Conservation (phyloP, 169 alveolate species). For the Eimeria necatrix region DNA sequence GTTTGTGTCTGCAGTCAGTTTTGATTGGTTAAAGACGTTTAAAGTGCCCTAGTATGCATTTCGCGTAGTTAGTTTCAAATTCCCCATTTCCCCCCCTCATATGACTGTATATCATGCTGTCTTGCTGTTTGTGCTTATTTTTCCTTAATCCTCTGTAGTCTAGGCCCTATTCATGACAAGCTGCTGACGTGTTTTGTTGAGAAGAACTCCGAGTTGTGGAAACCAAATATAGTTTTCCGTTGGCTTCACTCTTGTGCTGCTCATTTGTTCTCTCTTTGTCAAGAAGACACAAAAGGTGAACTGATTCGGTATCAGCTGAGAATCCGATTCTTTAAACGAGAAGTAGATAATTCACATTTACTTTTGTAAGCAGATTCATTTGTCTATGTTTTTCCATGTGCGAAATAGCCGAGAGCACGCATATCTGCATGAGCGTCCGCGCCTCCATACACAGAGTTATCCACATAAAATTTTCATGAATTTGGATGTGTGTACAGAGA, state of each 20-base stretch:
- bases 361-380: neutral
- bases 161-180: neutral
- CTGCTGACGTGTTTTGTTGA: slow-evolving; percentile 30
- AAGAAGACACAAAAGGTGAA: neutral
- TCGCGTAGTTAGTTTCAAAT: no score
- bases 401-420: no score
- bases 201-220: slow-evolving; percentile 60
- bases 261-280: slow-evolving; percentile 28
- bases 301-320: neutral
- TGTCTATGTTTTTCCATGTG: no score
- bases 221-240: neutral
- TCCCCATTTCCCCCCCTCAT: neutral
- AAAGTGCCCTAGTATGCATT: no score
- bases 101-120: neutral
- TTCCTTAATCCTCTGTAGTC: neutral
- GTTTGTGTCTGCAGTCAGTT: no score
- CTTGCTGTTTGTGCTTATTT: neutral
- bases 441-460: no score
- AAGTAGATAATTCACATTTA: no score
- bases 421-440: no score
- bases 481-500: no score
- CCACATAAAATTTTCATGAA: no score
- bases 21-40: no score
- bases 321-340: no score
- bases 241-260: slow-evolving; percentile 63